These are phyloP conservation scores for Rhodamnia rubescens DNA, from an alignment of 345 rosid species.

Conservation along the genomic window DNA sequence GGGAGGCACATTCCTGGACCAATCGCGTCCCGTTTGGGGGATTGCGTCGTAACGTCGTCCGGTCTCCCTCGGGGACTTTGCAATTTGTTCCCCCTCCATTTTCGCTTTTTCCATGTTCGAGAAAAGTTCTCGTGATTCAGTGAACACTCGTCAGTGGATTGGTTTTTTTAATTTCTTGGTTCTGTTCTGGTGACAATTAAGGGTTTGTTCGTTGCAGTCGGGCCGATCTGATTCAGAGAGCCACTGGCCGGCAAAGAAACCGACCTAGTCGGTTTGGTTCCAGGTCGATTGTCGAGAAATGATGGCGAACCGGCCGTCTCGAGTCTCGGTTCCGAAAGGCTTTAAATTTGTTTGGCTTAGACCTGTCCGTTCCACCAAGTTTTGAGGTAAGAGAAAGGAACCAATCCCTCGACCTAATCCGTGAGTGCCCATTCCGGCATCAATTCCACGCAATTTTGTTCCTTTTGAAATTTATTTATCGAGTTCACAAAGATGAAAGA, in stretches of 20 bases:
- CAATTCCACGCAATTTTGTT: not conserved
- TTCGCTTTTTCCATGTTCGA: not conserved
- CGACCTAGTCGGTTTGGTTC: not conserved
- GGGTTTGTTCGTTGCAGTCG: not conserved
- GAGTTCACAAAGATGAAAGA: not conserved
- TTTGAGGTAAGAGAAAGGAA: not conserved
- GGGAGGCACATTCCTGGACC: not conserved
- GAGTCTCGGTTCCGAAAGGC: not conserved
- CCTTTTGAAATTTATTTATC: not conserved
- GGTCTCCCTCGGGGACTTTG: not conserved
- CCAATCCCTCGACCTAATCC: not conserved
- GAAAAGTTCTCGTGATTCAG: not conserved
- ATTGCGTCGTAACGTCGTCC: not conserved
- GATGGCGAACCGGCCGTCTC: no score
- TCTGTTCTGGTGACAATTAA: not conserved
- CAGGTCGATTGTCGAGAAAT: not conserved
- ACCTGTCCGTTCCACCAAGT: not conserved
- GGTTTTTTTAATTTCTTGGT: not conserved
- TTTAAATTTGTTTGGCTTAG: not conserved
- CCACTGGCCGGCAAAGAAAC: not conserved
- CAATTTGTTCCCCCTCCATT: not conserved
- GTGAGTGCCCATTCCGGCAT: fast-evolving
- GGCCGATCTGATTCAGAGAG: not conserved
- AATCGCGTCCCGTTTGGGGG: not conserved
- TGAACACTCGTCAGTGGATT: not conserved